Evolutionary conservation across 768 basidiomycete species (phyloP).

Genomic region (Suillus cothurnatus): DNA sequence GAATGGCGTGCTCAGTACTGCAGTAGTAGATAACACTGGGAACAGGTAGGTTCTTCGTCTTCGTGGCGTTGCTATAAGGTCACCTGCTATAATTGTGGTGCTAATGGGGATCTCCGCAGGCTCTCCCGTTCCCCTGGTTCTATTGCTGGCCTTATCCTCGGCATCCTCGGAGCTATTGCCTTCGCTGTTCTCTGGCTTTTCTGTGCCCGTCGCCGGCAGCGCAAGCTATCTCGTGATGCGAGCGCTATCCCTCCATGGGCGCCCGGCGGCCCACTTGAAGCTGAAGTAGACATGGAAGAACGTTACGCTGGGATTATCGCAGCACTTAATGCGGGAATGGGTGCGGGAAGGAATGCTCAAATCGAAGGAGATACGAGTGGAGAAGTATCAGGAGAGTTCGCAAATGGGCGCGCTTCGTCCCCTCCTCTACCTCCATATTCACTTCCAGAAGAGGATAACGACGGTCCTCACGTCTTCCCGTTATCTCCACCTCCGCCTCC

Average conservation of each 20-base stretch:
- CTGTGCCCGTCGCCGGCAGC: slow-evolving; percentile 35
- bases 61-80: slow-evolving; percentile 3
- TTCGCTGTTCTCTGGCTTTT: slow-evolving; percentile 33
- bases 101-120: slow-evolving; percentile 10
- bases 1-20: slow-evolving; percentile 27
- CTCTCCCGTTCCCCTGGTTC: slow-evolving; percentile 25
- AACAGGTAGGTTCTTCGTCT: slow-evolving; percentile 19
- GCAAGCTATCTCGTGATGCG: slow-evolving; percentile 23
- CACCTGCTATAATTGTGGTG: slow-evolving; percentile 8
- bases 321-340: slow-evolving; percentile 21
- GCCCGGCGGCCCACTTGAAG: slow-evolving; percentile 22
- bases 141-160: slow-evolving; percentile 26
- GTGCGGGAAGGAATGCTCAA: slow-evolving; percentile 6
- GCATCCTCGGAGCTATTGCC: slow-evolving; percentile 27
- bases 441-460: slow-evolving; percentile 11
- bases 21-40: slow-evolving; percentile 7
- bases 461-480: slow-evolving; percentile 18
- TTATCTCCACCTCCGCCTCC: slow-evolving; percentile 29
- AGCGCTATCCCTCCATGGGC: slow-evolving; percentile 13
- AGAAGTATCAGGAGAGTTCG: slow-evolving; percentile 13
- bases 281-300: slow-evolving; percentile 28
- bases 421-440: slow-evolving; percentile 25
- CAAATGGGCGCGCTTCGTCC: slow-evolving; percentile 22
- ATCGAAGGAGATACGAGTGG: slow-evolving; percentile 31
- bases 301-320: slow-evolving; percentile 32